Evolutionary conservation across 139 green algal genomes (phyloP).

Genomic region (Yamagishiella unicocca): DNA sequence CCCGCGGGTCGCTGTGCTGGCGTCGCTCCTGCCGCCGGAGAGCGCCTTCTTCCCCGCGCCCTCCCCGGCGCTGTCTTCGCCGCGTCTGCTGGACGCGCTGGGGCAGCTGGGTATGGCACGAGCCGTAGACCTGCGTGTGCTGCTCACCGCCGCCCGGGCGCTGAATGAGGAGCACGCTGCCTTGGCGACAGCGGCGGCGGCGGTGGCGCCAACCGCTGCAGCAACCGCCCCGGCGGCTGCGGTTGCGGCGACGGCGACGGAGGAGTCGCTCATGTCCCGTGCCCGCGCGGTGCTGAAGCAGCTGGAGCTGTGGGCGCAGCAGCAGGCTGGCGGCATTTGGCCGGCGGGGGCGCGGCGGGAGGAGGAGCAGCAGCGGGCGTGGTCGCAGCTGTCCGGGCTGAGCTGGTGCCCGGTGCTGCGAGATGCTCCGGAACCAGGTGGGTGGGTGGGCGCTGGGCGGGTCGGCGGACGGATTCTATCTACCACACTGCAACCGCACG

Average conservation of each 20-base stretch:
- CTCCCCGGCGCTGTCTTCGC: conserved; percentile 25
- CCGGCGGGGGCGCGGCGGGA: not conserved
- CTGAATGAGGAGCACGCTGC: conserved; percentile 44
- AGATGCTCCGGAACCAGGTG: conserved; percentile 48
- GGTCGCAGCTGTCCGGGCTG: conserved; percentile 59
- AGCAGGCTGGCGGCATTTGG: not conserved
- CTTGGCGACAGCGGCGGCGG: not conserved
- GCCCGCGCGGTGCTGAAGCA: conserved; percentile 14
- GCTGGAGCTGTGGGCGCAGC: conserved; percentile 20
- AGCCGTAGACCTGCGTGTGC: conserved; percentile 50
- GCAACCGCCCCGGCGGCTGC: not conserved
- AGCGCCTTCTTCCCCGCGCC: conserved; percentile 64
- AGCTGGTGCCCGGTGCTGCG: conserved; percentile 76
- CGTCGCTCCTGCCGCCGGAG: conserved; percentile 60
- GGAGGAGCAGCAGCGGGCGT: conserved; percentile 47
- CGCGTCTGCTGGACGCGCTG: conserved; percentile 63
- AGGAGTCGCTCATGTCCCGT: conserved; percentile 4
- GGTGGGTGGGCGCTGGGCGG: not conserved
- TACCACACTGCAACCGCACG: too few relatives aligned
- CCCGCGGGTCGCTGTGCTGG: conserved; percentile 57
- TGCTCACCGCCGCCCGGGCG: conserved; percentile 62
- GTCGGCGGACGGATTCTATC: too few relatives aligned
- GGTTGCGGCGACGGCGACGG: not conserved
- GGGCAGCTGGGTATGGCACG: conserved; percentile 65
- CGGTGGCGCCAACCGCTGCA: not conserved